Conservation (phyloP, 768 basidiomycete genomes). For the Boletus sp. region DNA sequence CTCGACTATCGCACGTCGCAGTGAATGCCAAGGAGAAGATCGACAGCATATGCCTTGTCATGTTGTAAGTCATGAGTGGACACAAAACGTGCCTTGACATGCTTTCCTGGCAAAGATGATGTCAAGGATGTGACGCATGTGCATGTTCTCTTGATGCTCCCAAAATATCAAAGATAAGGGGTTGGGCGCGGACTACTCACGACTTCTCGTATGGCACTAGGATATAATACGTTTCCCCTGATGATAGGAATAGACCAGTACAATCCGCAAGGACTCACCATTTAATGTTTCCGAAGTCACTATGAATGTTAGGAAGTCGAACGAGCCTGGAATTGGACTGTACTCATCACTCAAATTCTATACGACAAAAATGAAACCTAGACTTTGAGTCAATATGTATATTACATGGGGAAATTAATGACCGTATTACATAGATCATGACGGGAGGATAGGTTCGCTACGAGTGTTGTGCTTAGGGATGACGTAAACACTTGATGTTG, state of each 20-base stretch:
- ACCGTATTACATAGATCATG: neutral
- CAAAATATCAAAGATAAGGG: slow-evolving; percentile 6
- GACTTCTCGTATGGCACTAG: neutral
- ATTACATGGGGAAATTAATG: neutral
- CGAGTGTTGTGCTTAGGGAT: neutral
- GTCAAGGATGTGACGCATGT: slow-evolving; percentile 1
- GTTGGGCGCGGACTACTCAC: slow-evolving; percentile 2
- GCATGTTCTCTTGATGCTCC: slow-evolving; percentile 9
- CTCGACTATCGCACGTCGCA: slow-evolving; percentile 1
- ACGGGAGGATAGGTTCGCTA: slow-evolving; percentile 5
- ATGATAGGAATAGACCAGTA: neutral
- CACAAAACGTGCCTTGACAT: neutral
- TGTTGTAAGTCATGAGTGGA: neutral
- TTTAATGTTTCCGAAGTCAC: slow-evolving; percentile 6
- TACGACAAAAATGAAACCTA: neutral
- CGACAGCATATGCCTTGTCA: slow-evolving; percentile 9
- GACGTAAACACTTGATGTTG: neutral
- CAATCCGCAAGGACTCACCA: neutral
- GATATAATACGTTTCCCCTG: neutral
- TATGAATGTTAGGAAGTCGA: slow-evolving; percentile 7
- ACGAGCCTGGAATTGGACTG: slow-evolving; percentile 9
- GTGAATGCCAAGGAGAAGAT: neutral
- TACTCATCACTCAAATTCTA: slow-evolving; percentile 5
- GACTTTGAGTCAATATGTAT: neutral
- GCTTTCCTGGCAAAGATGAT: slow-evolving; percentile 6